phyloP scores from a whole-genome alignment of 2,329 filamentous ascomycete genomes.

The Ascochyta rabiei region DNA sequence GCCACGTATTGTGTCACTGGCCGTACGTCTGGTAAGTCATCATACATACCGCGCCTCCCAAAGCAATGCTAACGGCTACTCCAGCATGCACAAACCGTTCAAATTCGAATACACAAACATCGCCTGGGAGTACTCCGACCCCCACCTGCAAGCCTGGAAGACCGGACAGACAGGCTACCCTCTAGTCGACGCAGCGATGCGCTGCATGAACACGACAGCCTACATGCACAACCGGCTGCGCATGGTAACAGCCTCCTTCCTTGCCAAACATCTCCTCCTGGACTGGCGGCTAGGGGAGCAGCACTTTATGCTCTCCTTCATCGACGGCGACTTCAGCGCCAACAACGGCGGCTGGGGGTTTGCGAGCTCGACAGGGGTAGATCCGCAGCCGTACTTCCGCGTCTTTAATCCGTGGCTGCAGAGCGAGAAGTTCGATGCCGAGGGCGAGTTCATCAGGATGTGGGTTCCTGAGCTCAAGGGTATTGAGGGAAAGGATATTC shows the following conservation, averaged over 20 bases:
- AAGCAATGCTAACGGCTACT: conserved; percentile 13
- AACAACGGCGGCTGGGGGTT: conserved; percentile 72
- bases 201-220: conserved; percentile 55
- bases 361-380: conserved; percentile 71
- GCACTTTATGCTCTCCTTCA: conserved; percentile 57
- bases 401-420: conserved; percentile 88
- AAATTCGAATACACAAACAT: conserved; percentile 87
- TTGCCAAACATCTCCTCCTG: conserved; percentile 57
- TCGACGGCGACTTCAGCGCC: conserved; percentile 56
- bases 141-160: conserved; percentile 70
- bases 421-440: conserved; percentile 82
- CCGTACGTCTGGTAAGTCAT: conserved; percentile 73
- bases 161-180: conserved; percentile 54
- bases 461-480: conserved; percentile 79
- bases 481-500: conserved; percentile 71
- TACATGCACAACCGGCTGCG: conserved; percentile 61
- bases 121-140: conserved; percentile 67
- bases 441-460: conserved; percentile 79
- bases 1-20: conserved; percentile 77
- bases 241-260: conserved; percentile 59
- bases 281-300: conserved; percentile 59
- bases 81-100: conserved; percentile 74
- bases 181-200: conserved; percentile 59
- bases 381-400: conserved; percentile 88
- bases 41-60: too few relatives aligned